Percentiles rank a stretch among this genome's conserved stretches.
These are phyloP conservation scores for Stachybotrys elegans DNA, from an alignment of 2,329 filamentous ascomycete genomes.

Conservation along the genomic window DNA sequence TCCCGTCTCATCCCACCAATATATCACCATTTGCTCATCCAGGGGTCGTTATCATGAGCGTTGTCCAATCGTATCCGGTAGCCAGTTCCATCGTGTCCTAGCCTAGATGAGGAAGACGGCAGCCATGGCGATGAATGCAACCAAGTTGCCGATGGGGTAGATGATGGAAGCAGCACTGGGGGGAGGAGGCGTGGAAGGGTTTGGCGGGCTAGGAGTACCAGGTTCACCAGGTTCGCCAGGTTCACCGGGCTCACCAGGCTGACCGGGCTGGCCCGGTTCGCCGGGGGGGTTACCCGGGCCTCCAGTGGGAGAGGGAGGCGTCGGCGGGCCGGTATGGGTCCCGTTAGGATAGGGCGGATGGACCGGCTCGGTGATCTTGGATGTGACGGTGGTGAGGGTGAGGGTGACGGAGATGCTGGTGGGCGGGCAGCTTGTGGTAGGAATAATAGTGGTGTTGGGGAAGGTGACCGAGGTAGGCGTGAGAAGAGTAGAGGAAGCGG, in stretches of 20 bases:
- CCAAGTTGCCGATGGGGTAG: constrained; percentile 26
- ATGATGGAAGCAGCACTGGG: constrained; percentile 22
- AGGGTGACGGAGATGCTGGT: constrained; percentile 3
- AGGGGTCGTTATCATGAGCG: too few relatives aligned
- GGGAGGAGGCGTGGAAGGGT: constrained; percentile 8
- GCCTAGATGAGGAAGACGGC: constrained; percentile 38
- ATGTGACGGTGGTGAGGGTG: constrained; percentile 10
- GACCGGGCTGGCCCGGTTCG: constrained; percentile 10
- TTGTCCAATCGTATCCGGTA: too few relatives aligned
- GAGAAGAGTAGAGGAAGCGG: too few relatives aligned
- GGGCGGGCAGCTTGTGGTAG: too few relatives aligned
- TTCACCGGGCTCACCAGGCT: constrained; percentile 2
- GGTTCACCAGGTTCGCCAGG: constrained; percentile 1
- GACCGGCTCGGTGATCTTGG: constrained; percentile 10
- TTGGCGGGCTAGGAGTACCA: constrained; percentile 2
- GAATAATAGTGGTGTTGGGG: constrained; percentile 8
- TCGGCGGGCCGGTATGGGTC: constrained; percentile 15
- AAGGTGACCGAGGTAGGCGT: constrained; percentile 3
- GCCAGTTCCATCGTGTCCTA: too few relatives aligned
- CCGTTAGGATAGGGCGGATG: constrained; percentile 14
- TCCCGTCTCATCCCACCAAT: too few relatives aligned
- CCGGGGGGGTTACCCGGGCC: too few relatives aligned
- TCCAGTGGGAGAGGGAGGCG: too few relatives aligned
- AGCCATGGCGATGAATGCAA: constrained; percentile 32
- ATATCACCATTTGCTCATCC: too few relatives aligned